Evolutionary conservation across 768 basidiomycete genomes (phyloP).

Genomic region (Paxillus rubicundulus): DNA sequence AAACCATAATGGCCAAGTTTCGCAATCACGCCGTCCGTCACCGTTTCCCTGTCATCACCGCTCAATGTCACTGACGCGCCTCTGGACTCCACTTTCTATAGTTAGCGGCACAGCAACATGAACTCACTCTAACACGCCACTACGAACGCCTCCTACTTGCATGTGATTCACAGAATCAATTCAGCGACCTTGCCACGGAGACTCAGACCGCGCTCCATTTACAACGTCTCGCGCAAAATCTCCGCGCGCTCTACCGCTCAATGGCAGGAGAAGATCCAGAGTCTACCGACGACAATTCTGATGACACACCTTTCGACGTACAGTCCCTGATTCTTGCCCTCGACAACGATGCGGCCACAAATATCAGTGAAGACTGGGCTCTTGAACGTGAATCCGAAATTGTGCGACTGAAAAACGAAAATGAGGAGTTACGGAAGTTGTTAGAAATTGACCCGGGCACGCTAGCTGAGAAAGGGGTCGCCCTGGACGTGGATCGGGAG

Average conservation of each 20-base stretch:
- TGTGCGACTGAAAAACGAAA: slow-evolving; percentile 75
- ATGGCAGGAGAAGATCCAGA: slow-evolving; percentile 59
- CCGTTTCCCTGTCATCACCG: neutral
- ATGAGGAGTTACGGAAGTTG: slow-evolving; percentile 69
- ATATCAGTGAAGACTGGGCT: slow-evolving; percentile 74
- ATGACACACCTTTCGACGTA: slow-evolving; percentile 41
- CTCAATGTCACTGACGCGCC: slow-evolving; percentile 1
- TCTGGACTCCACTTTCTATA: slow-evolving; percentile 31
- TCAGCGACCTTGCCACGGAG: slow-evolving; percentile 55
- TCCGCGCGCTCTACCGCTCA: slow-evolving; percentile 70
- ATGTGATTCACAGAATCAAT: slow-evolving; percentile 55
- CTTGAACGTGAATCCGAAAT: slow-evolving; percentile 88
- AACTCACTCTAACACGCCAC: slow-evolving; percentile 81
- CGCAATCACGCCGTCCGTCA: slow-evolving; percentile 80
- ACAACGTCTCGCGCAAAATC: slow-evolving; percentile 64
- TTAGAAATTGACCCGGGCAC: slow-evolving; percentile 69
- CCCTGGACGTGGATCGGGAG: slow-evolving; percentile 46
- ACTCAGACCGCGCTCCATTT: slow-evolving; percentile 64
- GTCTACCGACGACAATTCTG: slow-evolving; percentile 24
- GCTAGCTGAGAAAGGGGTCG: slow-evolving; percentile 52
- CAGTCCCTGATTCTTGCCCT: slow-evolving; percentile 43
- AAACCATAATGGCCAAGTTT: slow-evolving; percentile 96
- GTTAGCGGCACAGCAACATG: slow-evolving; percentile 91
- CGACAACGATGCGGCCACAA: slow-evolving; percentile 36
- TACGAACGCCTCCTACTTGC: slow-evolving; percentile 80